Percentiles rank a stretch among this genome's conserved stretches.
phyloP scores from a whole-genome alignment of 2,329 filamentous ascomycete species.

The Cytospora paraplurivora region DNA sequence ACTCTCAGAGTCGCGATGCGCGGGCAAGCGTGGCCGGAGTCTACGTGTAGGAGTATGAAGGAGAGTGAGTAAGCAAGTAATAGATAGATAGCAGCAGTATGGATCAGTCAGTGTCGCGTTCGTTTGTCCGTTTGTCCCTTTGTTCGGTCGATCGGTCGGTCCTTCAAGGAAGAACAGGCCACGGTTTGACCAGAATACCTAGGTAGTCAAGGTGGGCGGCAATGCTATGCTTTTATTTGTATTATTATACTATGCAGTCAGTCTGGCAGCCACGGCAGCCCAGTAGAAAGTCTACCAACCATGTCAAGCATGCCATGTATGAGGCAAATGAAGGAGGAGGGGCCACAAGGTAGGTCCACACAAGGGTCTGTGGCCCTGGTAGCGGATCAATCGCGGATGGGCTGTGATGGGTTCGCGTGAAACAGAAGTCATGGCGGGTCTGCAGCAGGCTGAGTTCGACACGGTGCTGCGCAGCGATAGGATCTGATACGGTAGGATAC shows the following conservation, averaged over 20 bases:
- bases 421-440: background rate
- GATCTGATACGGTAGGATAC: no score
- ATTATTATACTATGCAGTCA: no score
- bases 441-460: no score
- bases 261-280: no score
- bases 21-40: background rate
- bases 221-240: conserved; percentile 6
- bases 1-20: background rate
- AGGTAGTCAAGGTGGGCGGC: background rate
- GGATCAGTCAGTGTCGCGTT: background rate
- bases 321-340: conserved; percentile 28
- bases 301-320: background rate
- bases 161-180: background rate
- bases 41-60: background rate
- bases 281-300: background rate
- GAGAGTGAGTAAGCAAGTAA: background rate
- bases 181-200: background rate
- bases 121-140: background rate
- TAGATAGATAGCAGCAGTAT: background rate
- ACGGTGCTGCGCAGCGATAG: no score
- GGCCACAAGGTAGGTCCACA: conserved; percentile 13
- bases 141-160: background rate
- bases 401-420: background rate
- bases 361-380: conserved; percentile 20
- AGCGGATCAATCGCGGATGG: conserved; percentile 8